Conservation (phyloP, 495 filamentous ascomycete species). For the Amphirosellinia nigrospora region DNA sequence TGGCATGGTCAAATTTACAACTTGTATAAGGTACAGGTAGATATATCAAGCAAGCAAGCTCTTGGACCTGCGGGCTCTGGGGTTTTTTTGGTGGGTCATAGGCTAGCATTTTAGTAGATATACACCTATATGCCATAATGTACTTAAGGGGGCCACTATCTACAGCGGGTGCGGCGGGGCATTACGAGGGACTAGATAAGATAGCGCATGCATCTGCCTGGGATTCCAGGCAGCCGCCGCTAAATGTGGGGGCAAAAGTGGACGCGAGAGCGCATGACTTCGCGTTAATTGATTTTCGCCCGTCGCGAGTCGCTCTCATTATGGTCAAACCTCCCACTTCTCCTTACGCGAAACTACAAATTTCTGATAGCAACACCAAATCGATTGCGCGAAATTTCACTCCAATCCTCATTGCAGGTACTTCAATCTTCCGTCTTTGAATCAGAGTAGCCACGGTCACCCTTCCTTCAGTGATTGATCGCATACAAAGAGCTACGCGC, state of each 20-base stretch:
- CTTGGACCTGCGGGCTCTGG: neutral
- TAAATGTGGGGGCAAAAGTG: neutral
- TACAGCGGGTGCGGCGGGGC: too few species aligned
- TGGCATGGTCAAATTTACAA: too few species aligned
- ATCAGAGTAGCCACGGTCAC: neutral
- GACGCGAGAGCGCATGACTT: constrained; percentile 37
- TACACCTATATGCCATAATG: neutral
- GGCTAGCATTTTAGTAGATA: neutral
- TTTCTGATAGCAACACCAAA: neutral
- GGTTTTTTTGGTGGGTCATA: neutral
- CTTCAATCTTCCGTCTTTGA: neutral
- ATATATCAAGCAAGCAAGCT: too few species aligned
- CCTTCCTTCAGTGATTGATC: neutral
- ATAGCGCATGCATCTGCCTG: neutral
- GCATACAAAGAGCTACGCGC: neutral
- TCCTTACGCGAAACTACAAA: neutral
- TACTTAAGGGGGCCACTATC: neutral
- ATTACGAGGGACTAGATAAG: neutral
- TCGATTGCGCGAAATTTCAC: neutral
- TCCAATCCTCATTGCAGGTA: neutral
- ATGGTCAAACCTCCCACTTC: constrained; percentile 16
- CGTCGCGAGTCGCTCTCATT: constrained; percentile 20
- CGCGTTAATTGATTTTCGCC: constrained; percentile 42
- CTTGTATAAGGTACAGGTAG: too few species aligned
- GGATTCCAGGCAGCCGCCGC: neutral